A percentile compares a stretch with the other conserved stretches of the same genome.
These are phyloP conservation scores for Coelastrella sp. DNA, from an alignment of 139 green algal species.

Conservation along the genomic window DNA sequence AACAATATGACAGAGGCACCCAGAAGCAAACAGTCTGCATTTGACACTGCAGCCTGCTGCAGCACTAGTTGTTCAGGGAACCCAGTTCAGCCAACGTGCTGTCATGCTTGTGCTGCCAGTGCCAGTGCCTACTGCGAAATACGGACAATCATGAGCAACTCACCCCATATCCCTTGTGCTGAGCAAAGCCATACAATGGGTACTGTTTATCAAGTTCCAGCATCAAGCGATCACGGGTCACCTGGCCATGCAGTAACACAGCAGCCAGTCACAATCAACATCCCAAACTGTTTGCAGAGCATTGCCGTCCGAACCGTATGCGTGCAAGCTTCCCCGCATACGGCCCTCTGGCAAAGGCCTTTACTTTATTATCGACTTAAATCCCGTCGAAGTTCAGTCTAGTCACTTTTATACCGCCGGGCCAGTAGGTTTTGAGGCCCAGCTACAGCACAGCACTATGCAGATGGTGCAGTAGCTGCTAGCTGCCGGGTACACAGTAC, in stretches of 20 bases:
- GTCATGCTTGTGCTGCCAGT: background rate
- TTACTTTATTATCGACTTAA: too few relatives aligned
- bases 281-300: background rate
- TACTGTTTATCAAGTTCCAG: constrained; percentile 74
- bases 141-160: background rate
- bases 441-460: too few relatives aligned
- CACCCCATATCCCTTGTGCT: constrained; percentile 64
- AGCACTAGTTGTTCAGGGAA: background rate
- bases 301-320: too few relatives aligned
- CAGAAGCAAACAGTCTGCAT: background rate
- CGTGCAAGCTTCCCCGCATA: too few relatives aligned
- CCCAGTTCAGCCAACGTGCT: too few relatives aligned
- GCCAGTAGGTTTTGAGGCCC: too few relatives aligned
- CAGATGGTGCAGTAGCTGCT: too few relatives aligned
- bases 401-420: too few relatives aligned
- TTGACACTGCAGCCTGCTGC: background rate
- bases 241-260: constrained; percentile 52
- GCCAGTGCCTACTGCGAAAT: background rate
- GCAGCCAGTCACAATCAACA: background rate
- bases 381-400: too few relatives aligned
- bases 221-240: constrained; percentile 94
- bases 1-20: background rate
- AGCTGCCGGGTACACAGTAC: too few relatives aligned
- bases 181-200: constrained; percentile 82
- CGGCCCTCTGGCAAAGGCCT: too few relatives aligned